phyloP scores from a whole-genome alignment of 2,329 filamentous ascomycete species.

The Leptographium wingfieldii region DNA sequence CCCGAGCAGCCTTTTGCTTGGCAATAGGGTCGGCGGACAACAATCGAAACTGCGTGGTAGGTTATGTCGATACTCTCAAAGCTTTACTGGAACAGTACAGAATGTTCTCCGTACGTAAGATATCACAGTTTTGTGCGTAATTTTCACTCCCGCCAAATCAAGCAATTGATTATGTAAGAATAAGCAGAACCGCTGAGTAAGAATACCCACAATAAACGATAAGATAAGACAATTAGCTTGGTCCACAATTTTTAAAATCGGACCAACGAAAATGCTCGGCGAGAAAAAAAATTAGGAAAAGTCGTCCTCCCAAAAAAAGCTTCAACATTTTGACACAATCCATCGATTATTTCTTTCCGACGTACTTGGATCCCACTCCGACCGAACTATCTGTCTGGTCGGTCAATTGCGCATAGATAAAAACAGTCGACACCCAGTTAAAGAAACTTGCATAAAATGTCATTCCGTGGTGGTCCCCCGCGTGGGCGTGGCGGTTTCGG shows the following conservation, averaged over 20 bases:
- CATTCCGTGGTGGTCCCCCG: slow-evolving; percentile 40
- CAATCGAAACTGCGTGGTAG: too few relatives aligned
- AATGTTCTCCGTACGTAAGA: too few relatives aligned
- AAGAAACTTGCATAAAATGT: slow-evolving; percentile 32
- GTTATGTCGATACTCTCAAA: too few relatives aligned
- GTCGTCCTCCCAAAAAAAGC: not conserved
- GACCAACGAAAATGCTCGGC: not conserved
- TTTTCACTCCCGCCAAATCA: not conserved
- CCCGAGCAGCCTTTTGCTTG: not conserved
- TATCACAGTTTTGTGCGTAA: not conserved
- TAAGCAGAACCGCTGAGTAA: not conserved
- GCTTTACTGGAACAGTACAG: too few relatives aligned
- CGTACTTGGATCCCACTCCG: not conserved
- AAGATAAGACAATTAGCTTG: not conserved
- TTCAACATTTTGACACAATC: not conserved
- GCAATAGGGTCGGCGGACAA: too few relatives aligned
- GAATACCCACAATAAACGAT: not conserved
- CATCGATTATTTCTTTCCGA: not conserved
- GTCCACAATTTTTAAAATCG: not conserved
- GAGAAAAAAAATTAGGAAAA: not conserved
- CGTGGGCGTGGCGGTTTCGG: slow-evolving; percentile 34
- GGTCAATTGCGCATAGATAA: not conserved
- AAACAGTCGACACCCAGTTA: not conserved
- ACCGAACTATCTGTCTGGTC: not conserved
- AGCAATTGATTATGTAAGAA: not conserved